phyloP scores from a whole-genome alignment of 306 rosid genomes.

The Vigna mungo region DNA sequence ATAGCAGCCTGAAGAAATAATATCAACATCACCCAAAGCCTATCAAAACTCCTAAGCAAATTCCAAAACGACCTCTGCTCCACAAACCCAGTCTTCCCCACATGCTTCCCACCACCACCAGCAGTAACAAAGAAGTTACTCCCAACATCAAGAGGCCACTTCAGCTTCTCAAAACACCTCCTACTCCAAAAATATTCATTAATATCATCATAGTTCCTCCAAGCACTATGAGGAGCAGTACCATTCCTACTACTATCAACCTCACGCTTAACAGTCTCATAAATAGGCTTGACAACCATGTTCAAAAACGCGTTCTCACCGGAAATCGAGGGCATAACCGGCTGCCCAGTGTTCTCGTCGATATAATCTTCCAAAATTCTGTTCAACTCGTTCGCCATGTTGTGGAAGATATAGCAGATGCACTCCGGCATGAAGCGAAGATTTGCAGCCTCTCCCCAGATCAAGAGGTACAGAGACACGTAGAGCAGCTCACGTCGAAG shows the following conservation, averaged over 20 bases:
- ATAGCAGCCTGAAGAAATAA: conserved; percentile 88
- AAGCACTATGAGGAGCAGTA: conserved; percentile 80
- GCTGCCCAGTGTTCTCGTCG: conserved; percentile 89
- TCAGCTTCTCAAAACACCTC: conserved; percentile 88
- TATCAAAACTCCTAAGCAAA: conserved; percentile 82
- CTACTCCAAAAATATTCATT: conserved; percentile 94
- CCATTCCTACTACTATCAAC: conserved; percentile 81
- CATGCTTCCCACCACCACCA: conserved; percentile 63
- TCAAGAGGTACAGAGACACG: conserved; percentile 76
- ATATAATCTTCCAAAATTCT: conserved; percentile 84
- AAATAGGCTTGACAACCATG: conserved; percentile 81
- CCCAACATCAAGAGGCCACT: conserved; percentile 84
- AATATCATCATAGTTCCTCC: conserved; percentile 96
- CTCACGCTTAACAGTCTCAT: conserved; percentile 79
- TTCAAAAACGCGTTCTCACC: conserved; percentile 85
- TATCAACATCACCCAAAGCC: conserved; percentile 87
- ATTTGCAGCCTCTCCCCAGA: conserved; percentile 98
- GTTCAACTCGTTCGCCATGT: conserved; percentile 87
- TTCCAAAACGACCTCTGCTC: conserved; percentile 97
- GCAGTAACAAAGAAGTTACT: conserved; percentile 76
- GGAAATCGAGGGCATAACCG: conserved; percentile 72
- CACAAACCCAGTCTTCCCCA: conserved; percentile 97
- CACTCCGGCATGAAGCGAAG: conserved; percentile 87
- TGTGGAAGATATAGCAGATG: conserved; percentile 79
- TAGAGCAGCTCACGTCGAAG: conserved; percentile 87